These are phyloP conservation scores for Penicillium sp. DNA, from an alignment of 2,329 filamentous ascomycete genomes.

Conservation along the genomic window DNA sequence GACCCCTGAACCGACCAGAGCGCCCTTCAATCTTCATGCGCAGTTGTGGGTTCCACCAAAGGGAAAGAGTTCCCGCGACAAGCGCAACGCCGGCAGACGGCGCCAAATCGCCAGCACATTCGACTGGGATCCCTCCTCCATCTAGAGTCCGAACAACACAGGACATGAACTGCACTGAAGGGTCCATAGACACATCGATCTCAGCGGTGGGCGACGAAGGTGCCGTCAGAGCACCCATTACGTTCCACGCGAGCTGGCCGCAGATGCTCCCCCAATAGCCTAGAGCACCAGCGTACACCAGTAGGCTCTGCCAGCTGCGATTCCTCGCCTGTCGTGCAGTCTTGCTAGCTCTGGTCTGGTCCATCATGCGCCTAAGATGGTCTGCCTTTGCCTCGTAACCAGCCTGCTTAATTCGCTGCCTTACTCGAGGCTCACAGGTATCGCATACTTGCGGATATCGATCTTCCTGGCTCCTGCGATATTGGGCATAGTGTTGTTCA, in stretches of 20 bases:
- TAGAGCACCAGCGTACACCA: conserved; percentile 49
- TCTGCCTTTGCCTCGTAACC: conserved; percentile 86
- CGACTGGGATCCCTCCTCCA: conserved; percentile 25
- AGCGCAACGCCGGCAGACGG: conserved; percentile 45
- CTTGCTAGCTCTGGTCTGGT: conserved; percentile 56
- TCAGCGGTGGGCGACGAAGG: conserved; percentile 16
- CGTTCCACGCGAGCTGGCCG: conserved; percentile 49
- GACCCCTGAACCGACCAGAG: conserved; percentile 45
- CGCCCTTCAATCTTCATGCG: conserved; percentile 48
- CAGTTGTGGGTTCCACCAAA: conserved; percentile 57
- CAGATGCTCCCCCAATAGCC: conserved; percentile 48
- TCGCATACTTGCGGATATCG: conserved; percentile 89
- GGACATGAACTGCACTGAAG: conserved; percentile 23
- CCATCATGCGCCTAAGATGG: conserved; percentile 74
- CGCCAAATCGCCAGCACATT: conserved; percentile 36
- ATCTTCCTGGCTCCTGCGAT: conserved; percentile 73
- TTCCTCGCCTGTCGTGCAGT: conserved; percentile 35
- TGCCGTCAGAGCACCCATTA: conserved; percentile 37
- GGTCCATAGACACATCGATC: conserved; percentile 12
- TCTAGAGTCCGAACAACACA: conserved; percentile 27
- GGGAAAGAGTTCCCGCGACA: conserved; percentile 46
- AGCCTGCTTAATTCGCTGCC: conserved; percentile 69
- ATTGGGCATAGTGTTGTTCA: conserved; percentile 71
- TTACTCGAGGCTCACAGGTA: conserved; percentile 75
- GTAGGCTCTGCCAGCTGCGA: conserved; percentile 49